Base-by-base conservation (phyloP, 768 basidiomycete genomes). In the Calocera cornea region DNA sequence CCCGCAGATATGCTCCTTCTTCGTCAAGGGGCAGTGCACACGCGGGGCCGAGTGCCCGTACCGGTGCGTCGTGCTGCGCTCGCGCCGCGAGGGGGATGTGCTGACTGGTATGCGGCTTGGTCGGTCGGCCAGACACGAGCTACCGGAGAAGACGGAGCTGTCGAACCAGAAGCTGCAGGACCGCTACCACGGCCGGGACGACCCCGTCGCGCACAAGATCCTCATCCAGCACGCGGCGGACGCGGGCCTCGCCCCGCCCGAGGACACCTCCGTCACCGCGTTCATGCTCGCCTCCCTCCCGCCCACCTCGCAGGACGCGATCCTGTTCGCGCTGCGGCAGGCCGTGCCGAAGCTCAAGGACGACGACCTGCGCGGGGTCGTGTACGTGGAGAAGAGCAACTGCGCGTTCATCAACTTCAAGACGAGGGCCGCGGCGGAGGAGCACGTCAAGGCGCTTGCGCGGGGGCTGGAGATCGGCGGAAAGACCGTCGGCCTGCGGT, bases 321-420 rank as follows among this genome's bases (percentile, higher is more conserved):
- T 95, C 69, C 89, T 90, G 60, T 86, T 90, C 10, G 79, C 81
- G 34, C 87, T 91, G 29, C 75, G 87, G 31, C 79, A 84, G 68
- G 87, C 89, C 5, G 77, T 92, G 24, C 86, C 90, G 19, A 80
- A 79, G 2, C 73, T 87, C 1, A 79, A 86, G 49, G 83, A 88
- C 2, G 76, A 83, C 1, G 82, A 89, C 69, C 77, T 95, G 68
- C 90, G 87, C 76, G 93, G 91, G 29, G 79, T 95, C 34, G 92
- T 95, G 1, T 86, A 93, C 72, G 89, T 95, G 3, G 83, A 86
- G 40, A 90, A 92, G 76, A 86, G 17, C 68, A 90, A 90, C 76
- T 95, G 94, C 77, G 97, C 95, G 0, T 99, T 99, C 76, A 83
- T 97, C 65, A 97, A 97, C 76, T 98, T 98, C 80, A 87, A 83